phyloP scores from a whole-genome alignment of 495 filamentous ascomycete genomes.

The Penicillium canescens region DNA sequence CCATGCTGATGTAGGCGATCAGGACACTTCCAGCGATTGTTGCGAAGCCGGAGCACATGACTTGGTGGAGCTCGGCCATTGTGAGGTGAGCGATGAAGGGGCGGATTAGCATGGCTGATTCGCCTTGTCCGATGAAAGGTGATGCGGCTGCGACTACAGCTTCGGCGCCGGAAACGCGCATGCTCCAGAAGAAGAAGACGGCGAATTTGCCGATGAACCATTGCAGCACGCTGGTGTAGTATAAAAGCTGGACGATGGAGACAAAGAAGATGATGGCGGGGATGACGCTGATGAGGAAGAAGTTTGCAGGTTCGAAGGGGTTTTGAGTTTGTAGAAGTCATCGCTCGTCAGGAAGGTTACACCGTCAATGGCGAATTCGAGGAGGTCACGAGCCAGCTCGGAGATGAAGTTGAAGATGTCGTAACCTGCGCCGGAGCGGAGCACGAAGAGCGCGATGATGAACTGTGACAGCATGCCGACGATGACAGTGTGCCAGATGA shows the following conservation, averaged over 20 bases:
- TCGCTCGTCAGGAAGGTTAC: constrained; percentile 67
- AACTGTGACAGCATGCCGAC: constrained; percentile 87
- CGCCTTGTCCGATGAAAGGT: constrained; percentile 91
- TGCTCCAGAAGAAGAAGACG: constrained; percentile 84
- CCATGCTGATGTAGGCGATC: constrained; percentile 77
- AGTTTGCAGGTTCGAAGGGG: constrained; percentile 33
- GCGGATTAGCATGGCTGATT: constrained; percentile 88
- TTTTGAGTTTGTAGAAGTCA: constrained; percentile 24
- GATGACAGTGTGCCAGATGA: constrained; percentile 74
- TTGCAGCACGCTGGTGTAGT: constrained; percentile 75
- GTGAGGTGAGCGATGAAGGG: constrained; percentile 85
- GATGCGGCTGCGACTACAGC: constrained; percentile 92
- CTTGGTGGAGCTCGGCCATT: constrained; percentile 81
- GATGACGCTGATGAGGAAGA: constrained; percentile 73
- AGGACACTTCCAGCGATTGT: constrained; percentile 73
- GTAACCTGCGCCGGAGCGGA: constrained; percentile 71
- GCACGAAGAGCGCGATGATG: constrained; percentile 82
- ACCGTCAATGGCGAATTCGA: constrained; percentile 70
- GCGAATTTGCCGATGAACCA: constrained; percentile 88
- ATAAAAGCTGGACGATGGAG: constrained; percentile 77
- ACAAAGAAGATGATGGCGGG: constrained; percentile 94
- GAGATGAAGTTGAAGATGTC: constrained; percentile 92
- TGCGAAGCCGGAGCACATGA: constrained; percentile 80
- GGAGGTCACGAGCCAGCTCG: constrained; percentile 62
- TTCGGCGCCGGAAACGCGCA: constrained; percentile 90